These are phyloP conservation scores for Blastobotrys parvus DNA, from an alignment of 805 yeast species.

Conservation along the genomic window DNA sequence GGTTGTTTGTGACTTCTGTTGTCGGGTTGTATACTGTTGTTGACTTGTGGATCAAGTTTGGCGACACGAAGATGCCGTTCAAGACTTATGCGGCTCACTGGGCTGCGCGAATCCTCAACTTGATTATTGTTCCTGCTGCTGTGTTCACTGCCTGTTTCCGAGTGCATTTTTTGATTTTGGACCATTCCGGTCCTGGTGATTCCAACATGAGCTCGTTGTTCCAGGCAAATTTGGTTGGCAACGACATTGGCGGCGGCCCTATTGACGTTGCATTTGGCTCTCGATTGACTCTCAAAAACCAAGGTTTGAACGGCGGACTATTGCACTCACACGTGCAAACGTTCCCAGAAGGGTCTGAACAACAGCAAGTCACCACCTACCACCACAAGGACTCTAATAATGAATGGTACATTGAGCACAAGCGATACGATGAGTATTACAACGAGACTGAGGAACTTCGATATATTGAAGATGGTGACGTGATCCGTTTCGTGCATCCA, in stretches of 20 bases:
- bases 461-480: conserved; percentile 51
- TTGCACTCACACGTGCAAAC: conserved; percentile 81
- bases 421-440: conserved; percentile 18
- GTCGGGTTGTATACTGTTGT: conserved; percentile 86
- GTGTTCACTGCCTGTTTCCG: conserved; percentile 70
- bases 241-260: conserved; percentile 59
- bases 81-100: conserved; percentile 47
- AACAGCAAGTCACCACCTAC: conserved; percentile 92
- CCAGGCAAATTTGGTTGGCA: conserved; percentile 75
- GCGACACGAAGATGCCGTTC: conserved; percentile 39
- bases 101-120: conserved; percentile 52
- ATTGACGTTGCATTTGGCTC: conserved; percentile 58
- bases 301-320: conserved; percentile 62
- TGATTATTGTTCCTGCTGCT: conserved; percentile 63
- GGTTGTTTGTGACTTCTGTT: conserved; percentile 77
- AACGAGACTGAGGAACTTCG: conserved; percentile 25
- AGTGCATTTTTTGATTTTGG: conserved; percentile 68
- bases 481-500: conserved; percentile 64
- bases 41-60: conserved; percentile 80
- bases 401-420: conserved; percentile 51
- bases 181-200: conserved; percentile 86
- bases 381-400: conserved; percentile 84
- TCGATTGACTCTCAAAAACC: conserved; percentile 54
- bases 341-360: conserved; percentile 87
- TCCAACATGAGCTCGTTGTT: conserved; percentile 82